Evolutionary conservation across 768 basidiomycete species (phyloP).

Genomic region (Dacryopinax spathularia): DNA sequence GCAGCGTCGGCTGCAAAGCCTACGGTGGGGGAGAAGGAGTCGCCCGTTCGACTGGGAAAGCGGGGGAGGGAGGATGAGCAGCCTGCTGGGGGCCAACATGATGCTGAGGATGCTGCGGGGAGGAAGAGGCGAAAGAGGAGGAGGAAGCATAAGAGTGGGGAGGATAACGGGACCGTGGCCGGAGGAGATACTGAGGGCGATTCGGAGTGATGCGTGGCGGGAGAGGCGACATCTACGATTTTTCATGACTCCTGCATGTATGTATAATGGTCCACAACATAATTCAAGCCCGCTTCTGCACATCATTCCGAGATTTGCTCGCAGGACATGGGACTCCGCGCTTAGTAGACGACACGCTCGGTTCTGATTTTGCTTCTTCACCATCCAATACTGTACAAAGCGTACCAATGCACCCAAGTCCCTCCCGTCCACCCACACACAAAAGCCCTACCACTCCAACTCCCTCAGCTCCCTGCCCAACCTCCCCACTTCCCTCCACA

Average conservation of each 20-base stretch:
- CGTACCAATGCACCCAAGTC: too few species aligned
- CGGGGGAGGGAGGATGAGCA: constrained; percentile 4
- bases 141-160: constrained; percentile 9
- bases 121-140: constrained; percentile 7
- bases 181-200: constrained; percentile 1
- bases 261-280: too few species aligned
- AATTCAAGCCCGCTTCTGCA: too few species aligned
- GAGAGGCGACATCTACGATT: too few species aligned
- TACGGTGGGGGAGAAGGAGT: neutral
- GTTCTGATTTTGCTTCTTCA: too few species aligned
- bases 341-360: too few species aligned
- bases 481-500: neutral
- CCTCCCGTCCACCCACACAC: too few species aligned
- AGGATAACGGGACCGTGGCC: neutral
- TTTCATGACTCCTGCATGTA: too few species aligned
- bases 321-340: too few species aligned
- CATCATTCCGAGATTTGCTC: too few species aligned
- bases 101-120: neutral
- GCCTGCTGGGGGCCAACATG: neutral
- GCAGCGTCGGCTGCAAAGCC: neutral
- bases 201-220: neutral
- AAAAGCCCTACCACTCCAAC: neutral
- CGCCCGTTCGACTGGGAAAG: constrained; percentile 4
- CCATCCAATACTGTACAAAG: too few species aligned
- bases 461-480: neutral